Conservation (phyloP, 768 basidiomycete species). For the Strobilomyces dryophilus region DNA sequence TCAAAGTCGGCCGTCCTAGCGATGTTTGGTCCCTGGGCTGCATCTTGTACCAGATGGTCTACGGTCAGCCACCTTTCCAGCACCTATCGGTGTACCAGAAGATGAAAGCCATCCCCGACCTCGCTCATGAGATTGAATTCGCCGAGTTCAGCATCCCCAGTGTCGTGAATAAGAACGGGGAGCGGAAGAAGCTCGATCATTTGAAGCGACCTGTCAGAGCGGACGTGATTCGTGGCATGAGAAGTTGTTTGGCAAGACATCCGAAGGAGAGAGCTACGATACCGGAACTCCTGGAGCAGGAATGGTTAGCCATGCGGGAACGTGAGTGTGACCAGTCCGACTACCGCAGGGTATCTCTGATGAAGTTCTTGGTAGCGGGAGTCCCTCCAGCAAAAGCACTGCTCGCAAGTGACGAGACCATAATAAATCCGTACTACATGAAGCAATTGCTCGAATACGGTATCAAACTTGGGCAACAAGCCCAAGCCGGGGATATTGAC, state of each 20-base stretch:
- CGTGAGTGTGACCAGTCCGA: conserved; percentile 17
- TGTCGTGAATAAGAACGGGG: conserved; percentile 33
- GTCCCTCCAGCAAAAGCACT: conserved; percentile 28
- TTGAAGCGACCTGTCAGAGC: conserved; percentile 64
- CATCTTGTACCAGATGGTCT: conserved; percentile 98
- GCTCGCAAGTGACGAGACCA: conserved; percentile 52
- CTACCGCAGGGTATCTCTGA: background rate
- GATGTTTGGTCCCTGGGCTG: conserved; percentile 99
- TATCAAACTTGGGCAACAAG: conserved; percentile 51
- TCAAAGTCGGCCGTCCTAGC: conserved; percentile 92
- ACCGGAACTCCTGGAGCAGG: conserved; percentile 77
- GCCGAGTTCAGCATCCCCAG: conserved; percentile 58
- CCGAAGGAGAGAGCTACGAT: conserved; percentile 87
- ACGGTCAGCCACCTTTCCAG: conserved; percentile 90
- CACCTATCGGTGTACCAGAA: conserved; percentile 80
- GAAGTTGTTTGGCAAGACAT: conserved; percentile 71
- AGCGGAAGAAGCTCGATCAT: conserved; percentile 56
- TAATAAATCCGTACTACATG: conserved; percentile 82
- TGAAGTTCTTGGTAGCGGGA: conserved; percentile 18
- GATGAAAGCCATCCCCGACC: conserved; percentile 91
- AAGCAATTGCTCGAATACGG: conserved; percentile 68
- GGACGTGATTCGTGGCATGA: conserved; percentile 79
- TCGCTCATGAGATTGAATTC: conserved; percentile 73
- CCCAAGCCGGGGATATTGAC: conserved; percentile 38
- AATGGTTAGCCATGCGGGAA: conserved; percentile 64